A percentile compares a stretch with the other conserved stretches of the same genome.
Evolutionary conservation across 164 flowering plant genomes (phyloP).

Genomic region (Litsea cubeba): DNA sequence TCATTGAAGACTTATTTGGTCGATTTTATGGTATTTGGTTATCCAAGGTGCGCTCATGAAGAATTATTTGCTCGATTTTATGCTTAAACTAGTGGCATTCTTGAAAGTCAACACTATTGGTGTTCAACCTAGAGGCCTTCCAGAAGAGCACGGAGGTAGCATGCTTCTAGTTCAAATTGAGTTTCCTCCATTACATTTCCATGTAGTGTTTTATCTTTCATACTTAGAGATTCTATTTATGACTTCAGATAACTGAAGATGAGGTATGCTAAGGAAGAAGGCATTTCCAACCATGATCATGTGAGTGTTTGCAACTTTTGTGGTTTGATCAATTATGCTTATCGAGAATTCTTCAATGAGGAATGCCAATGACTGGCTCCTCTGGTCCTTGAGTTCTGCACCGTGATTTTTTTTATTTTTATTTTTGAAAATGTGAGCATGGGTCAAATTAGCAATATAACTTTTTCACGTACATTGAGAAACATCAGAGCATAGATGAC

Average conservation of each 20-base stretch:
- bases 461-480: background rate
- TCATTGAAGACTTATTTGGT: background rate
- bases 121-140: background rate
- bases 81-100: background rate
- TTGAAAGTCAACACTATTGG: too few species aligned
- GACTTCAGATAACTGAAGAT: background rate
- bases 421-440: background rate
- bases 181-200: background rate
- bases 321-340: background rate
- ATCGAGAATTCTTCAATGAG: background rate
- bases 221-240: background rate
- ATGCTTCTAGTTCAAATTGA: background rate
- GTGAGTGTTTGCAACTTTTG: constrained; percentile 7
- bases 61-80: background rate
- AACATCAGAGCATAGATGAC: too few species aligned
- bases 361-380: background rate
- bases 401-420: background rate
- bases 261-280: constrained; percentile 16
- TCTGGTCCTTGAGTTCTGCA: background rate
- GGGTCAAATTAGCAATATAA: background rate
- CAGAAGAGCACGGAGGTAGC: background rate
- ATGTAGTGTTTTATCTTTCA: background rate
- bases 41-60: background rate
- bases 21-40: background rate
- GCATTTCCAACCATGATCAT: background rate